phyloP scores from a whole-genome alignment of 805 yeast genomes.

The Starmerella roubikii region DNA sequence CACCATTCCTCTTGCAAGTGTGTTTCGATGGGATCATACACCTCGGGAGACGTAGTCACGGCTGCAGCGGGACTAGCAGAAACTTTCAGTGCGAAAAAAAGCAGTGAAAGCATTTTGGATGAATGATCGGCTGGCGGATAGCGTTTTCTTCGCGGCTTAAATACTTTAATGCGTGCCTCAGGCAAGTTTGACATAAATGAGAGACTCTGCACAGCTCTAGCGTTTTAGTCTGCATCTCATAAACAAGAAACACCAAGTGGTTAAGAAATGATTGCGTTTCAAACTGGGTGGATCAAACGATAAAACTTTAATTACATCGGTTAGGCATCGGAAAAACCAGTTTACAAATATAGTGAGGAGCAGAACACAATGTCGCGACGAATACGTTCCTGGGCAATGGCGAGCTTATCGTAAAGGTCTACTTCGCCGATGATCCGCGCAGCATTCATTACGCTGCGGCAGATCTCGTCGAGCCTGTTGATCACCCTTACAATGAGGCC shows the following conservation, averaged over 20 bases:
- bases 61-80: neutral
- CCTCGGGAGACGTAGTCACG: conserved; percentile 1
- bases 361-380: conserved; percentile 96
- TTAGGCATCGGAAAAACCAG: too few species aligned
- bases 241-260: too few species aligned
- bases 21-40: neutral
- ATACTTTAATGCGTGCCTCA: too few species aligned
- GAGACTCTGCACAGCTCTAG: too few species aligned
- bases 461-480: conserved; percentile 83
- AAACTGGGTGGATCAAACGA: too few species aligned
- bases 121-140: too few species aligned
- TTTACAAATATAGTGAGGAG: conserved; percentile 73
- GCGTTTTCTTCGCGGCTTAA: too few species aligned
- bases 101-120: neutral
- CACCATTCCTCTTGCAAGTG: conserved; percentile 1
- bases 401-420: conserved; percentile 76
- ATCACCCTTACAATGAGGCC: conserved; percentile 96
- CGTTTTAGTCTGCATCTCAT: too few species aligned
- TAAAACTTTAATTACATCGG: too few species aligned
- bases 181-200: too few species aligned
- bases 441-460: conserved; percentile 88
- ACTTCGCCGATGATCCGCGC: conserved; percentile 91
- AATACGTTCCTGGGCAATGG: conserved; percentile 82
- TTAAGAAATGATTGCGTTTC: too few species aligned
- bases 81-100: neutral